Evolutionary conservation across 371 early-diverging fungal species (phyloP).

Genomic region (Haplosporangium sp.): DNA sequence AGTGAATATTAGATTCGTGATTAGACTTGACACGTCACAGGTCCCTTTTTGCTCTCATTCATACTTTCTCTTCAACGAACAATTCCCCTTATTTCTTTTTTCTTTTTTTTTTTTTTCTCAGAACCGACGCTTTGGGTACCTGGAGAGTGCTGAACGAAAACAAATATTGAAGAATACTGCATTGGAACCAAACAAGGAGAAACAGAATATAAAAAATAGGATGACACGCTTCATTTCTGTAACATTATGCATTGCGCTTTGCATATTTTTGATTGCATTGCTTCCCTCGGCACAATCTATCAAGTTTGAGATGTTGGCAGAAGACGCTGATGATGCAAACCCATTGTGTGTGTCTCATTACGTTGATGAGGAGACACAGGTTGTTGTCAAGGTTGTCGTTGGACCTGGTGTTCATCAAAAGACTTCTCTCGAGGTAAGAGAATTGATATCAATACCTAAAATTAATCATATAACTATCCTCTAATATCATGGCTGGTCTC

Average conservation of each 20-base stretch:
- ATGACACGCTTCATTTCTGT: slow-evolving; percentile 27
- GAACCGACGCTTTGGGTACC: too few species aligned
- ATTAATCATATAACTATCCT: neutral
- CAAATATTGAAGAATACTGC: neutral
- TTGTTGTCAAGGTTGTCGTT: slow-evolving; percentile 76
- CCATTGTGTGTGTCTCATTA: slow-evolving; percentile 81
- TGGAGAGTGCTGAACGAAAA: neutral
- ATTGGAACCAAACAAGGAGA: neutral
- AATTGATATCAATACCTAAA: too few species aligned
- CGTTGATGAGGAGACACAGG: slow-evolving; percentile 77
- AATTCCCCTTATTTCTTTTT: neutral
- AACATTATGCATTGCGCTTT: slow-evolving; percentile 25
- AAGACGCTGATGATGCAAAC: slow-evolving; percentile 53
- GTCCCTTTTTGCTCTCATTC: neutral
- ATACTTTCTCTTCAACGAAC: neutral
- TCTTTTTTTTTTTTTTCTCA: too few species aligned
- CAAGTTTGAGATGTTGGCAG: slow-evolving; percentile 81
- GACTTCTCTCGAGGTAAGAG: slow-evolving; percentile 74
- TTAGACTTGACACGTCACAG: too few species aligned
- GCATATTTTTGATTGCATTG: slow-evolving; percentile 14
- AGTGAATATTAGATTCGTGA: too few species aligned
- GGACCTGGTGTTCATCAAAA: slow-evolving; percentile 77
- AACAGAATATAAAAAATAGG: slow-evolving; percentile 13
- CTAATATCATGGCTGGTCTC: neutral
- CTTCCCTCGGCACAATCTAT: slow-evolving; percentile 59